phyloP scores from a whole-genome alignment of 257 asterid genomes.

The Solanum habrochaites region DNA sequence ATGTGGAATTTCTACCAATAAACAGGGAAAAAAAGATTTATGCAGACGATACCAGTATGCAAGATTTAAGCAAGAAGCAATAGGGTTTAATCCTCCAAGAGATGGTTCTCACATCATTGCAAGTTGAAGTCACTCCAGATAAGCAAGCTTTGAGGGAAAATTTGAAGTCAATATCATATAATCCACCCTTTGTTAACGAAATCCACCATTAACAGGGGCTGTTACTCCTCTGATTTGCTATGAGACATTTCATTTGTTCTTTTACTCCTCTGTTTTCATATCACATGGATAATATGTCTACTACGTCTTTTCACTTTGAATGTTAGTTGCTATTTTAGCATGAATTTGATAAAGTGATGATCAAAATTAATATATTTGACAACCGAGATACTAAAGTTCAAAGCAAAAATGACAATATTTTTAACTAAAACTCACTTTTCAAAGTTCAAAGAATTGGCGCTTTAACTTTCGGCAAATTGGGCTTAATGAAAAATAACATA shows the following conservation, averaged over 20 bases:
- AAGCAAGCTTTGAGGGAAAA: no score
- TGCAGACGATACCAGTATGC: no score
- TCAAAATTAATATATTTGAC: not conserved
- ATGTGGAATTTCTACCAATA: not conserved
- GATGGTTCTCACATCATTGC: no score
- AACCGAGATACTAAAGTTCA: not conserved
- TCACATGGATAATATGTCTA: not conserved
- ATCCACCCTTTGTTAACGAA: not conserved
- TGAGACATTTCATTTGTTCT: not conserved
- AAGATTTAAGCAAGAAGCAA: no score
- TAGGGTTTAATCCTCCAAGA: no score
- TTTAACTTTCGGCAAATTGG: not conserved
- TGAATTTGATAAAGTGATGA: not conserved
- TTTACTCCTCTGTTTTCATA: not conserved
- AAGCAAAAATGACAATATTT: not conserved
- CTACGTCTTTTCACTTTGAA: not conserved
- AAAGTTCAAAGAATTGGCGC: not conserved
- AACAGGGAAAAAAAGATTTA: not conserved
- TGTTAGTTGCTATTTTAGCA: not conserved
- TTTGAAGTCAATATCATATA: no score
- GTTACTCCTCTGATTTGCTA: no score
- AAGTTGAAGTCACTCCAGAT: no score
- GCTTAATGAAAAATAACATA: no score
- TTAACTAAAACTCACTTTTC: not conserved
- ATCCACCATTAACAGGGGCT: not conserved